These are phyloP conservation scores for Rutstroemia sp. DNA, from an alignment of 2,329 filamentous ascomycete species.

Conservation along the genomic window DNA sequence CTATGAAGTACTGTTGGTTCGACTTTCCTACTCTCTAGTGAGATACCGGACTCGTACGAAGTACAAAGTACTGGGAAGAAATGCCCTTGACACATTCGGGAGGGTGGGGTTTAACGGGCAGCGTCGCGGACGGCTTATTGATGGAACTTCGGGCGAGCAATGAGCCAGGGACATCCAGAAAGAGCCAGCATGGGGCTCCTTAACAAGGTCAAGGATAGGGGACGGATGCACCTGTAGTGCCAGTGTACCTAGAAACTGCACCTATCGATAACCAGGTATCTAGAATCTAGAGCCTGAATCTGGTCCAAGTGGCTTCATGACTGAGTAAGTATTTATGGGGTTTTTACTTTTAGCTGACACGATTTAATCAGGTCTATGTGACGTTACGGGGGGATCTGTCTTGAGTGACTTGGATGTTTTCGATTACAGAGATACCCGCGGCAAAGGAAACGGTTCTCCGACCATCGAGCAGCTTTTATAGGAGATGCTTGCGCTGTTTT, in stretches of 20 bases:
- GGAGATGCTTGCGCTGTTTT: too few relatives aligned
- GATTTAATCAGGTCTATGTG: background rate
- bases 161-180: background rate
- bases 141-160: too few relatives aligned
- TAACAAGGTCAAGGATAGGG: background rate
- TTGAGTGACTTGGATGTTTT: background rate
- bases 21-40: background rate
- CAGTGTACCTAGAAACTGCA: too few relatives aligned
- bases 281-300: constrained; percentile 3
- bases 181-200: background rate
- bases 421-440: background rate
- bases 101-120: background rate
- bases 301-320: constrained; percentile 1
- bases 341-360: background rate
- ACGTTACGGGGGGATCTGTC: background rate
- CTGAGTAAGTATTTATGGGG: constrained; percentile 3
- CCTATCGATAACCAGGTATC: background rate
- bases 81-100: too few relatives aligned
- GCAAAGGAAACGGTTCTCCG: background rate
- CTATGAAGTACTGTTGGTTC: background rate
- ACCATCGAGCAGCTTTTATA: too few relatives aligned
- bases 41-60: background rate
- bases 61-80: too few relatives aligned
- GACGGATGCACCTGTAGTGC: background rate
- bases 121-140: background rate